Base-by-base conservation (phyloP, 1,284 basidiomycete species). In the Tetrapyrgos nigripes region DNA sequence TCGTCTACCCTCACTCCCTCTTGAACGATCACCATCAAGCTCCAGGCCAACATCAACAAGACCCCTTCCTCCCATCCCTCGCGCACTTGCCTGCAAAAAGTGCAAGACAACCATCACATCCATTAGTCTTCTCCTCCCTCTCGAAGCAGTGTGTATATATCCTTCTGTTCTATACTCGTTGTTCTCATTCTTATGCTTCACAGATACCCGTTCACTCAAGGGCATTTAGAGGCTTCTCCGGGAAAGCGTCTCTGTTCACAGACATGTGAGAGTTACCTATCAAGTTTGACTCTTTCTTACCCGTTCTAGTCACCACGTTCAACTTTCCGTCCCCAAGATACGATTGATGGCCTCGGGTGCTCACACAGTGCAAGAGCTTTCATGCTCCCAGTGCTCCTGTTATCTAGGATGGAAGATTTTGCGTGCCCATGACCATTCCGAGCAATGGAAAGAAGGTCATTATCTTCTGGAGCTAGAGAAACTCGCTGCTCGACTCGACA, bases 321-420 rank as follows among this genome's bases (percentile, higher is more conserved):
- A 66, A 9, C 63, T 79, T 3, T 70, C 73, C 14, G 66, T 66
- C 27, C 73, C 80, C 6, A 71, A 71, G 43, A 76, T 85, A 21
- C 82, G 83, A 57, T 76, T 88, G 40, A 87, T 88, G 85, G 76
- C 76, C 46, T 84, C 85, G 11, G 85, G 86, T 29, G 85, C 84
- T 21, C 84, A 88, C 66, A 85, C 84, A 14, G 82, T 86, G 73
- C 80, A 83, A 66, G 81, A 85, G 67, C 75, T 83, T 26, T 73
- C 74, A 24, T 87, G 85, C 68, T 68, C 72, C 13, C 70, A 71
- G 4, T 87, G 85, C 66, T 71, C 74, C 27, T 62, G 75, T 19
- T 84, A 83, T 64, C 75, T 88, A 40, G 86, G 86, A n/a, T 87
- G 83, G 83, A 82, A 83, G 67, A 85, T 88, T 57, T 73, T 84